Evolutionary conservation across 805 yeast species (phyloP), one percentile per base, ranked within the genome.

Genomic region (Myxozyma lipomycoides): DNA sequence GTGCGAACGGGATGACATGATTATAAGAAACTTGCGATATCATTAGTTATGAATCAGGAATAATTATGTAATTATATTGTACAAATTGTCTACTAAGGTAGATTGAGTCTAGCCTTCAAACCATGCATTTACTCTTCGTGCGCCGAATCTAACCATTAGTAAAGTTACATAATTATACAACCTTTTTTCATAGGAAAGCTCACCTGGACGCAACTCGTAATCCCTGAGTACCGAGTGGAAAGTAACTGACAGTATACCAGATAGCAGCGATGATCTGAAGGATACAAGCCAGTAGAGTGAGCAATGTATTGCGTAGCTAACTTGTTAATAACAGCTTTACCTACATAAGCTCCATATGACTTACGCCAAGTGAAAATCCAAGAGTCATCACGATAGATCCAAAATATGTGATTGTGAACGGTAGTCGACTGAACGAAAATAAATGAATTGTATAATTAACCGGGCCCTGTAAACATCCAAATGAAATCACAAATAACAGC

Each of bases 391-490:
- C 60, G 49, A 91, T 87, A 40, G 91, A 79, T n/a, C 83, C 78
- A 61, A 91, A 85, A 67, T 88, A 91, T 36, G 88, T 81, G 9
- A 77, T 58, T 0, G 96, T 82, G 67, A 93, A 91, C 40, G 90
- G 82, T 40, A 91, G 71, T 59, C 98, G 76, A 45, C 81, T 84
- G 34, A 78, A 76, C 2, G 95, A 83, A 3, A 84, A 67, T 55
- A 93, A 74, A 65, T 91, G 98, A 43, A 73, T 72, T 38, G 80
- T 55, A 65, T 88, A 93, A 32, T 83, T 82, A n/a, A 80, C 74
- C 0, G 97, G 97, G 0, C 98, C 98, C 71, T 89, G 96, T 21
- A 91, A 70, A 18, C 88, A 79, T 1, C 96, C 97, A 70, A 93
- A 93, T 32, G 96, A 86, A 4, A 86, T 65, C 18, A 93, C 86